A percentile compares a stretch with the other conserved stretches of the same genome.
These are phyloP conservation scores for Tolypocladium guangdongense DNA, from an alignment of 2,329 filamentous ascomycete genomes.

Conservation along the genomic window DNA sequence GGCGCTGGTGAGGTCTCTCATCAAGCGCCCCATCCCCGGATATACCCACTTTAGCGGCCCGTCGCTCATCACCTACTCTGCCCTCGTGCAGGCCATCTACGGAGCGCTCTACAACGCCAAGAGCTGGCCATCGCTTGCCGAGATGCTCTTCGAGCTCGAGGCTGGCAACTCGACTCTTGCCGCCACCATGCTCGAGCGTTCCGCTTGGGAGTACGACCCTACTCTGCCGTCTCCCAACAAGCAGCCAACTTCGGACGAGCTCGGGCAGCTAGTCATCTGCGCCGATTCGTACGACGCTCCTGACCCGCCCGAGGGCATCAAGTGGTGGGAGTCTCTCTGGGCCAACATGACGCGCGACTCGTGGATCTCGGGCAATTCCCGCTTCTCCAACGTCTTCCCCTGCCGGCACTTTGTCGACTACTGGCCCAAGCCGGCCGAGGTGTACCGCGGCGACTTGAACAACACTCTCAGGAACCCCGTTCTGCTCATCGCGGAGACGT, in stretches of 20 bases:
- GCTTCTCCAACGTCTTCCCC: conserved; percentile 33
- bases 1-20: conserved; percentile 24
- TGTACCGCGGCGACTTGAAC: conserved; percentile 35
- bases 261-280: conserved; percentile 31
- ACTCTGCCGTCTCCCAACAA: conserved; percentile 15
- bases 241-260: conserved; percentile 26
- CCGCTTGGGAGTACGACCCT: conserved; percentile 31
- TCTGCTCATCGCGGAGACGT: conserved; percentile 35
- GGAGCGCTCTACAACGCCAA: conserved; percentile 29
- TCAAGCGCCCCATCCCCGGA: conserved; percentile 24
- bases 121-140: conserved; percentile 30
- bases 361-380: conserved; percentile 36
- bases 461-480: conserved; percentile 31
- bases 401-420: conserved; percentile 33
- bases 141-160: conserved; percentile 32
- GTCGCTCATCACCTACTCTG: conserved; percentile 34
- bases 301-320: conserved; percentile 23
- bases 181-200: conserved; percentile 24
- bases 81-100: conserved; percentile 28
- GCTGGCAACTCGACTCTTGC: conserved; percentile 32
- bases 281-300: conserved; percentile 33
- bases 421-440: conserved; percentile 35
- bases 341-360: conserved; percentile 31
- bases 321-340: conserved; percentile 37
- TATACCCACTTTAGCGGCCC: conserved; percentile 29